A percentile compares a stretch with the other conserved stretches of the same genome.
Conservation (phyloP, 2,329 filamentous ascomycete genomes). For the Exophiala mesophila region DNA sequence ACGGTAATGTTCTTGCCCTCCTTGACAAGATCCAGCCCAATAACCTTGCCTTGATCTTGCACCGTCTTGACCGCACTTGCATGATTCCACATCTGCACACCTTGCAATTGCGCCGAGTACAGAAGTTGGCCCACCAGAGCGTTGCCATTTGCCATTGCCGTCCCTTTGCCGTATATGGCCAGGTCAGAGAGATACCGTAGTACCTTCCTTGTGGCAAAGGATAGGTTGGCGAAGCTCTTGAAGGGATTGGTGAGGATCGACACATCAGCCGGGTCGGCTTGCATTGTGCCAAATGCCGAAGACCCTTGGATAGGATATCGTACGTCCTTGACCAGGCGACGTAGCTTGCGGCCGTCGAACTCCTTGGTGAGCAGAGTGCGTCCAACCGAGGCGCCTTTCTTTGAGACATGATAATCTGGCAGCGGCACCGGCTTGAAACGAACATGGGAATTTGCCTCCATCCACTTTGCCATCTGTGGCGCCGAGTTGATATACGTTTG, state of each 20-base stretch:
- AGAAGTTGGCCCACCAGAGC: conserved; percentile 13
- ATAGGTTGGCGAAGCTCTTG: conserved; percentile 1
- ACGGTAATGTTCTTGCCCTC: not conserved
- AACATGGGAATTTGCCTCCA: conserved; percentile 7
- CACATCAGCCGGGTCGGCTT: conserved; percentile 11
- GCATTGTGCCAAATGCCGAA: conserved; percentile 11
- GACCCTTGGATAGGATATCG: conserved; percentile 11
- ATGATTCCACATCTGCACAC: conserved; percentile 7
- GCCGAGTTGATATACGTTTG: conserved; percentile 1
- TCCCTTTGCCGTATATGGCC: conserved; percentile 7
- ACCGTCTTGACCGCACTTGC: conserved; percentile 3
- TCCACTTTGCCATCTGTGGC: conserved; percentile 7
- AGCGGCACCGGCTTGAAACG: conserved; percentile 8
- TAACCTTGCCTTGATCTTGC: not conserved
- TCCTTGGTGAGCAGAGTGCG: conserved; percentile 7
- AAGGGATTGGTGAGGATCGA: conserved; percentile 8
- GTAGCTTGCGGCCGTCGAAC: conserved; percentile 9
- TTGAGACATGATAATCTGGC: conserved; percentile 10
- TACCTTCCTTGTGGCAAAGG: conserved; percentile 1
- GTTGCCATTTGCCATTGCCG: conserved; percentile 12
- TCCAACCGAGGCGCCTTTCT: conserved; percentile 6
- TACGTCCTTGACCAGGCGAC: conserved; percentile 6
- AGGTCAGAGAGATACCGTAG: conserved; percentile 5
- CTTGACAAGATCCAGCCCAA: not conserved
- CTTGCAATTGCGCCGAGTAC: conserved; percentile 1